phyloP scores from a whole-genome alignment of 129 eudicot species.

The Tagetes erecta region DNA sequence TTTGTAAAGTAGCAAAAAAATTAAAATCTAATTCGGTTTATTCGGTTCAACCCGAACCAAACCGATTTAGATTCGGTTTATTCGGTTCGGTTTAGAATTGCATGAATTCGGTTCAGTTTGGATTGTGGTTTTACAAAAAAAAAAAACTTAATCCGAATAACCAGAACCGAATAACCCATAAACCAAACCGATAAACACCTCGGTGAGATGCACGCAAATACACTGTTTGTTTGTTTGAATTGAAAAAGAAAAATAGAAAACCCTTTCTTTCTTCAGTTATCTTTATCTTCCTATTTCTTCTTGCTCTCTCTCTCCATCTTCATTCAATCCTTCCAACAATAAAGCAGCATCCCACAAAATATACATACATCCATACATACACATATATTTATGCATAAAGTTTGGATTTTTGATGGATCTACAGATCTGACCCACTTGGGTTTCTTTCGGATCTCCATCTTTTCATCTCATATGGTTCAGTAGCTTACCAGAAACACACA shows the following conservation, averaged over 20 bases:
- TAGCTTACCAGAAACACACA: constrained; percentile 25
- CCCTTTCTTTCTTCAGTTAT: constrained; percentile 24
- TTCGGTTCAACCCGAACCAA: too few relatives aligned
- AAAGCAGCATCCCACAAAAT: constrained; percentile 19
- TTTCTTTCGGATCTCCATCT: constrained; percentile 44
- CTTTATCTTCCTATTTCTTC: constrained; percentile 29
- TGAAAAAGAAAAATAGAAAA: neutral
- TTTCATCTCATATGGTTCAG: constrained; percentile 38
- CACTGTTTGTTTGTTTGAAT: too few relatives aligned
- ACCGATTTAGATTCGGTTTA: too few relatives aligned
- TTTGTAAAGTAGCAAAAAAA: too few relatives aligned
- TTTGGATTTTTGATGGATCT: constrained; percentile 51
- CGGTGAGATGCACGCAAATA: too few relatives aligned
- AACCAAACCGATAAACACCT: too few relatives aligned
- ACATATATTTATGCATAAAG: constrained; percentile 14
- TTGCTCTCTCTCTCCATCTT: constrained; percentile 10
- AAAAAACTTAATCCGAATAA: too few relatives aligned
- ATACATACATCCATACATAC: constrained; percentile 8
- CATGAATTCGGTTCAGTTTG: too few relatives aligned
- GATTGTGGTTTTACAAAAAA: too few relatives aligned
- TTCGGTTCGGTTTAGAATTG: too few relatives aligned
- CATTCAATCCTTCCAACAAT: constrained; percentile 6
- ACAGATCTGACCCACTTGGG: constrained; percentile 46
- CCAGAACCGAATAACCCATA: too few relatives aligned
- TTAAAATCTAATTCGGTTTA: too few relatives aligned